phyloP scores from a whole-genome alignment of 202 grass and related monocot species.

The Zoysia matrella region DNA sequence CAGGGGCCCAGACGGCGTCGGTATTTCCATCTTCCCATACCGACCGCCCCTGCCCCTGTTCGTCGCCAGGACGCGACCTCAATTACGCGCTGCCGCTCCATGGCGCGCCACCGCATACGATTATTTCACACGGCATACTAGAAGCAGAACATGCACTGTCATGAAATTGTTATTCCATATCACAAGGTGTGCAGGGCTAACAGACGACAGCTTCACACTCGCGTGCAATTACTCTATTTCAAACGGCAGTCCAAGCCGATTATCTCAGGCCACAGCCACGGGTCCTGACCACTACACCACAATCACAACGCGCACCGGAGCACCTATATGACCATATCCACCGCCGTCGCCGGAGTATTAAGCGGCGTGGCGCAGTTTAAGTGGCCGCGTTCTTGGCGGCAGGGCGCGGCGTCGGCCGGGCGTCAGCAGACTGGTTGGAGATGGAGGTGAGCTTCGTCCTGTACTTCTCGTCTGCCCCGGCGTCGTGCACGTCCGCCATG shows the following conservation, averaged over 20 bases:
- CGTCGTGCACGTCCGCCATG: constrained; percentile 27
- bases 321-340: constrained; percentile 5
- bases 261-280: constrained; percentile 12
- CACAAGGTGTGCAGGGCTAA: not conserved
- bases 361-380: not conserved
- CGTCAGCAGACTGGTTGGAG: constrained; percentile 62
- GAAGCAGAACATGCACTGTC: not conserved
- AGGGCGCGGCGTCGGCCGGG: constrained; percentile 38
- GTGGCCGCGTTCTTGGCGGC: constrained; percentile 34
- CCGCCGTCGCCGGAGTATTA: not conserved
- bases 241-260: constrained; percentile 12
- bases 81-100: no score
- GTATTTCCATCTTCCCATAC: no score
- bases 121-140: no score
- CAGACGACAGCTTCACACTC: not conserved
- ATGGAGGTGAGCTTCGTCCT: constrained; percentile 82
- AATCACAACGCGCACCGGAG: constrained; percentile 3
- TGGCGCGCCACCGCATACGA: no score
- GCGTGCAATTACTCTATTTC: not conserved
- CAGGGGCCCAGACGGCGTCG: no score
- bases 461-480: constrained; percentile 48
- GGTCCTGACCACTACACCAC: constrained; percentile 5
- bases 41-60: no score
- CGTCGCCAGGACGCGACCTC: no score
- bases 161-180: not conserved